Evolutionary conservation across 352 stramenopile species (phyloP).

Genomic region (Phytophthora quininea): DNA sequence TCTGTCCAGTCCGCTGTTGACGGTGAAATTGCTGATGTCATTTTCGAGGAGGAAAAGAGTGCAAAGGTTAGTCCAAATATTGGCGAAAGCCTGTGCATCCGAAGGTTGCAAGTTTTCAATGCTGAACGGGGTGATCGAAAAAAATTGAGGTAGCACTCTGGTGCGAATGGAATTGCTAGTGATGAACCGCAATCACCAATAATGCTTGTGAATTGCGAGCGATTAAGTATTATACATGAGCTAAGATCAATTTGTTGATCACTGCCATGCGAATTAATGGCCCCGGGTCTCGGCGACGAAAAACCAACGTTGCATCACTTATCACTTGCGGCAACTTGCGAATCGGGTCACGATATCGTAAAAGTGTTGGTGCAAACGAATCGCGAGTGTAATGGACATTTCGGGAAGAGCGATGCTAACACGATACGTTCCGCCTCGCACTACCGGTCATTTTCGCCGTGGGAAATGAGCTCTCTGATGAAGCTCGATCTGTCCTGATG

Average conservation of each 20-base stretch:
- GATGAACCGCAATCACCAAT: slow-evolving; percentile 27
- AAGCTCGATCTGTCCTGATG: no score
- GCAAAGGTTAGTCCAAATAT: neutral
- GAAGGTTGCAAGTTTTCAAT: slow-evolving; percentile 31
- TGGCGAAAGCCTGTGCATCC: slow-evolving; percentile 12
- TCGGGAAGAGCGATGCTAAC: no score
- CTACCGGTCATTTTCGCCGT: no score
- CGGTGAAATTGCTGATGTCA: slow-evolving; percentile 31
- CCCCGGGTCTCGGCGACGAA: no score
- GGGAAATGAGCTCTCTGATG: no score
- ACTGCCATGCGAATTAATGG: neutral
- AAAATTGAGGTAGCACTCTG: slow-evolving; percentile 34
- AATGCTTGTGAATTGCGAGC: neutral
- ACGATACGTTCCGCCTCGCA: no score
- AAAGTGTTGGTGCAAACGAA: no score
- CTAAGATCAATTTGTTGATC: neutral
- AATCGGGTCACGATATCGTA: no score
- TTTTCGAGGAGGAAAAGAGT: slow-evolving; percentile 10
- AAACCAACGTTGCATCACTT: no score
- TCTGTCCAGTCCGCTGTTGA: slow-evolving; percentile 23
- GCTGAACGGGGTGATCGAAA: slow-evolving; percentile 33
- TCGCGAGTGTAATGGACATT: no score
- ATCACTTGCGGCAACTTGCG: no score
- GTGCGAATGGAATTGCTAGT: slow-evolving; percentile 27
- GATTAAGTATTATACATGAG: neutral